Evolutionary conservation across 140 eudicot species (phyloP).

Genomic region (Flaveria floridana): DNA sequence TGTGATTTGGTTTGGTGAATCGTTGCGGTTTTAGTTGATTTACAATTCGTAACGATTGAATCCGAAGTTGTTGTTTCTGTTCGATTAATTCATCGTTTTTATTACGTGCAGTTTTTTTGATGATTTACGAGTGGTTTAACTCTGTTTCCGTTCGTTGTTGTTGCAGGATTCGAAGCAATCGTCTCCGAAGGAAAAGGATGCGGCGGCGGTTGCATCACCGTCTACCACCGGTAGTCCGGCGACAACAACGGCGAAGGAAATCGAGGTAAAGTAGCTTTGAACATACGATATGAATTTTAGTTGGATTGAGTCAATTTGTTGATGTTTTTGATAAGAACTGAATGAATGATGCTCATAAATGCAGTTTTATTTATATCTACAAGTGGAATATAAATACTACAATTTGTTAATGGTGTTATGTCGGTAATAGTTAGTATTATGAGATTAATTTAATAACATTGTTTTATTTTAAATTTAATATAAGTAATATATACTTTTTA

Average conservation of each 20-base stretch:
- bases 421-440: too few relatives aligned
- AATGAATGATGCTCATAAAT: background rate
- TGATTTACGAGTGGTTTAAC: too few relatives aligned
- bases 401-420: background rate
- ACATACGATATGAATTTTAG: background rate
- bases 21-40: background rate
- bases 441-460: background rate
- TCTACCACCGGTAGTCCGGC: background rate
- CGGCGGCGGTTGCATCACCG: background rate
- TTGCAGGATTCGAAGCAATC: constrained; percentile 16
- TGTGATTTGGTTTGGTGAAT: background rate
- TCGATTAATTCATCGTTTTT: background rate
- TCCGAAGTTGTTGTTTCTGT: background rate
- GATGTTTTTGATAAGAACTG: constrained; percentile 2
- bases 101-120: background rate
- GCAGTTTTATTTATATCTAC: background rate
- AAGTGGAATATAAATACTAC: background rate
- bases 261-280: constrained; percentile 4
- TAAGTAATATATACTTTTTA: too few relatives aligned
- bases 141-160: background rate
- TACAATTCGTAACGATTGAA: background rate
- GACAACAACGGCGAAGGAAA: background rate
- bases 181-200: constrained; percentile 20
- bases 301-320: background rate
- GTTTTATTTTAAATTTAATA: too few relatives aligned